A percentile compares a stretch with the other conserved stretches of the same genome.
These are phyloP conservation scores for Backusella mclennaniae DNA, from an alignment of 192 early-diverging fungal species.

Conservation along the genomic window DNA sequence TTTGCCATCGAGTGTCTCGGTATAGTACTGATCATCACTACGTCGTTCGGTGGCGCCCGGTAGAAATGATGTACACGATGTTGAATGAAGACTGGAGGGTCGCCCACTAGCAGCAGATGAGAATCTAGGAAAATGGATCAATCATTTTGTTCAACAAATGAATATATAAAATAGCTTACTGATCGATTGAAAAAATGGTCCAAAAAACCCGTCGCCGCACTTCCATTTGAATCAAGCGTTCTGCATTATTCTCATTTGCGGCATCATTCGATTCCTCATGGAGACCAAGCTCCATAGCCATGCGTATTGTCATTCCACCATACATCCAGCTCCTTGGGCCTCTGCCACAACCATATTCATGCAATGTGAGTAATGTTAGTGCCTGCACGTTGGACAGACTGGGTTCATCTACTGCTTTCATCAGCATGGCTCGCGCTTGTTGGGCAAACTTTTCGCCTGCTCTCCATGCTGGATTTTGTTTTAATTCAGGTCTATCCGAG, in stretches of 20 bases:
- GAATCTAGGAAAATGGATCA: constrained; percentile 17
- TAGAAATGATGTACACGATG: constrained; percentile 45
- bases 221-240: constrained; percentile 47
- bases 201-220: constrained; percentile 50
- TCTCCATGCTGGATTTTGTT: constrained; percentile 45
- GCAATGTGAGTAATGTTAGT: constrained; percentile 43
- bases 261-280: constrained; percentile 38
- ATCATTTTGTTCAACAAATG: too few relatives aligned
- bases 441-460: constrained; percentile 54
- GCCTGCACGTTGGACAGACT: constrained; percentile 49
- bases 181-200: constrained; percentile 48
- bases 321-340: constrained; percentile 63
- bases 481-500: constrained; percentile 45
- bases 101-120: constrained; percentile 43
- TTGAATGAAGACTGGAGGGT: constrained; percentile 47
- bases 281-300: constrained; percentile 53
- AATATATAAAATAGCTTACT: constrained; percentile 21
- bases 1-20: background rate
- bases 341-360: constrained; percentile 49
- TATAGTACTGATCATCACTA: constrained; percentile 6
- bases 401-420: constrained; percentile 44
- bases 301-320: constrained; percentile 43
- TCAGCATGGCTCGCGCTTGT: constrained; percentile 38
- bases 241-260: constrained; percentile 9
- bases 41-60: constrained; percentile 29